Evolutionary conservation across 2,329 filamentous ascomycete genomes (phyloP), one percentile per base, ranked within the genome.

Genomic region (Beauveria medogensis): DNA sequence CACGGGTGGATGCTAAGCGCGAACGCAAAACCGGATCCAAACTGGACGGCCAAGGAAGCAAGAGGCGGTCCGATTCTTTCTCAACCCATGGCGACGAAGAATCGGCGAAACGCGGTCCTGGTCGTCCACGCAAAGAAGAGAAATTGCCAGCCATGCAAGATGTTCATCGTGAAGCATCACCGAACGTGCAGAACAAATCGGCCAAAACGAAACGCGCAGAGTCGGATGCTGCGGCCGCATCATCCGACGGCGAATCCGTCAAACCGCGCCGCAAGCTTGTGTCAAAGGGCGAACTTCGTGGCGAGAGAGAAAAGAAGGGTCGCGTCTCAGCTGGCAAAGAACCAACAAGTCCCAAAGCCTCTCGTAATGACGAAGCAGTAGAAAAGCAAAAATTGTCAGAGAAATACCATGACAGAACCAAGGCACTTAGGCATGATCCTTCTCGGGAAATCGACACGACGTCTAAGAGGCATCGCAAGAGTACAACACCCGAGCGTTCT

Each of bases 241-340:
- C 81, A 0, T 85, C 83, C 40, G 82, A 82, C 67, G 84, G 79
- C 2, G 83, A 85, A 68, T 71, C 80, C 9, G 70, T 77, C 24
- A 88, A 87, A 67, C 84, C 84, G 2, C 75, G 85, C 26, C 77
- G 83, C 44, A 88, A 87, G 67, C 77, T 88, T 12, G 78, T 88
- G 22, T 87, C 85, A 1, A 85, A 85, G 41, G 81, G 80, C 56
- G 85, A 87, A 61, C 71, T 86, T 44, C 82, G 84, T 63, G 82
- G 81, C 10, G 82, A 85, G 67, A 76, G 81, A 20, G 80, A 84
- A 59, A 82, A 81, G 69, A 81, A 85, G 64, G 77, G 83, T 20
- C 81, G 84, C 7, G 76, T 80, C 68, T 41, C 50, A 20, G n/a
- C 50, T 10, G 74, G 85, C 28, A 81, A 82, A 64, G 82, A 84